phyloP scores from a whole-genome alignment of 1,139 yeast genomes.

The Suhomyces bolitotheri region DNA sequence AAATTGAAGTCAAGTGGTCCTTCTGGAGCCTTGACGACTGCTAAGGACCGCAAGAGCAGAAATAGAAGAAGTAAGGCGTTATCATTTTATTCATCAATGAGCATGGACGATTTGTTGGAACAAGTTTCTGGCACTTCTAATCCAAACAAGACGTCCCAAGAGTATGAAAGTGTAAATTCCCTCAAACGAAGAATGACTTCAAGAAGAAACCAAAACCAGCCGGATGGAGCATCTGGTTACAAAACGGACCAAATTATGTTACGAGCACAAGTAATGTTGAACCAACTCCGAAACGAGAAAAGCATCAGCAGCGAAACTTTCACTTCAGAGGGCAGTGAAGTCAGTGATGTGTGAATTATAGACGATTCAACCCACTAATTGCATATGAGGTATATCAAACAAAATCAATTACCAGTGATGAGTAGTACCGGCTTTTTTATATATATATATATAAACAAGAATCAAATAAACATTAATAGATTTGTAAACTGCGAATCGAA shows the following conservation, averaged over 20 bases:
- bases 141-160: conserved; percentile 13
- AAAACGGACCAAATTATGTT: conserved; percentile 32
- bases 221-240: conserved; percentile 15
- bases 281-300: conserved; percentile 29
- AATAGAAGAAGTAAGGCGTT: conserved; percentile 36
- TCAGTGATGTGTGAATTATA: conserved; percentile 2
- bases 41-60: conserved; percentile 24
- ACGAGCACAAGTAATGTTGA: conserved; percentile 47
- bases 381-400: background rate
- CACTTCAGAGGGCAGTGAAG: conserved; percentile 7
- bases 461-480: no score
- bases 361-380: background rate
- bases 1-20: conserved; percentile 38
- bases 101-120: conserved; percentile 27
- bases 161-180: conserved; percentile 43
- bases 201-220: conserved; percentile 27
- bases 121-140: conserved; percentile 7
- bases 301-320: conserved; percentile 10
- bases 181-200: conserved; percentile 42
- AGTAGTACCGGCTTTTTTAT: no score
- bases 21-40: conserved; percentile 19
- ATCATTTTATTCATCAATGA: conserved; percentile 36
- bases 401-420: no score
- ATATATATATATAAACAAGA: no score
- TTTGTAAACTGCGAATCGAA: no score